Conservation (phyloP, 129 eudicot species). For the Centrapalus pauciflorus region DNA sequence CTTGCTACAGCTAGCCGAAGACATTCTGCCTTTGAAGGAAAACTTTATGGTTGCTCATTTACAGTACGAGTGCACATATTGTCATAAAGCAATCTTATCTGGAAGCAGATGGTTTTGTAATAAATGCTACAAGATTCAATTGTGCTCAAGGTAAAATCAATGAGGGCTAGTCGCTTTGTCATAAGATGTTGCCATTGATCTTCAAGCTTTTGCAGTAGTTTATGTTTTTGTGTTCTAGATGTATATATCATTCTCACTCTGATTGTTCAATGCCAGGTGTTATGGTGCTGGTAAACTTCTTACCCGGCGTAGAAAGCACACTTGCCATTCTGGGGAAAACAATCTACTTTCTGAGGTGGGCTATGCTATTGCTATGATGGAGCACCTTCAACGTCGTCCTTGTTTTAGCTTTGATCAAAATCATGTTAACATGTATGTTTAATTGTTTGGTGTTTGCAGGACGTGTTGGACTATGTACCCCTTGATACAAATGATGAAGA, state of each 20-base stretch:
- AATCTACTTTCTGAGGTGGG: slow-evolving; percentile 48
- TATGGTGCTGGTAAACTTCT: slow-evolving; percentile 12
- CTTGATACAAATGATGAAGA: slow-evolving; percentile 61
- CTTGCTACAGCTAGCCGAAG: slow-evolving; percentile 44
- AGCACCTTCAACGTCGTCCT: no score
- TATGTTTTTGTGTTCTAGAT: background rate
- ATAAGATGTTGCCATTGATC: no score
- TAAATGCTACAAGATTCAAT: slow-evolving; percentile 52
- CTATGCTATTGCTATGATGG: no score
- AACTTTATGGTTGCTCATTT: slow-evolving; percentile 51
- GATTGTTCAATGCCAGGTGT: slow-evolving; percentile 41
- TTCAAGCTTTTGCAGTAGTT: no score
- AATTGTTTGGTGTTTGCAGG: slow-evolving; percentile 25
- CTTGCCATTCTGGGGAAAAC: slow-evolving; percentile 40
- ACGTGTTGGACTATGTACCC: slow-evolving; percentile 33
- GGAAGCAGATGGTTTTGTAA: slow-evolving; percentile 62
- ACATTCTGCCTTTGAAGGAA: slow-evolving; percentile 39
- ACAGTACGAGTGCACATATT: slow-evolving; percentile 45
- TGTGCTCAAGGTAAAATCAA: slow-evolving; percentile 53
- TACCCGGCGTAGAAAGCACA: slow-evolving; percentile 21
- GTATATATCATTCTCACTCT: background rate
- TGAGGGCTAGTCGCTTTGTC: no score
- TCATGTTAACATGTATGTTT: background rate
- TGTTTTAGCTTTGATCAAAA: no score
- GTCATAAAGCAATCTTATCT: slow-evolving; percentile 56